Evolutionary conservation across 441 rosid genomes (phyloP), one percentile per base, ranked within the genome.

Genomic region (Gossypium lobatum): DNA sequence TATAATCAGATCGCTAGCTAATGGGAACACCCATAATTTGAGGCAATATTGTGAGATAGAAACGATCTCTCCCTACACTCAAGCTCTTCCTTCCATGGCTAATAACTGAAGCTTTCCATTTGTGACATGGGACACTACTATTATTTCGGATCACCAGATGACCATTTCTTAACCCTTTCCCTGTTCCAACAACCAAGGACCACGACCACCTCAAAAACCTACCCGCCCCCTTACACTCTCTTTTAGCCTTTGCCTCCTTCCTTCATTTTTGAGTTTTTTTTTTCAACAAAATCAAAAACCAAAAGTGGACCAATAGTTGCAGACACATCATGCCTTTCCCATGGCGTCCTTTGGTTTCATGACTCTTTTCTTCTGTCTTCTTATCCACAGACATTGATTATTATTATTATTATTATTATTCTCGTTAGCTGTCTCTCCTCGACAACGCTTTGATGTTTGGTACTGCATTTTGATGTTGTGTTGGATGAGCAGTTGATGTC

Each of bases 111-210:
- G 11, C 6, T 28, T 11, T 28, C 21, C 17, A 20, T 26, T 13
- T 60, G 64, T 60, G 16, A 60, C 53, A 73, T 83, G 18, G 17
- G 25, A 13, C 4, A 28, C 11, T n/a, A 9, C 8, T 9, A 31
- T 60, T 11, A 77, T 79, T 80, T 80, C 88, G 95, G 91, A 87
- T 85, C 95, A 83, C 90, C 93, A 67, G 86, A 87, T 73, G 86
- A 87, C 87, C 72, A 17, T 76, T 80, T 87, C 89, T 72, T 48
- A 66, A 64, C 71, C 70, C 13, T 7, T 21, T 10, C 8, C 5
- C 11, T 9, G 31, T 57, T 20, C 21, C 62, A 20, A 20, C 58
- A 53, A 21, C 62, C 31, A 21, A 57, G 11, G 62, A 20, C 53
- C 67, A 11, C 18, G 68, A 64, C 26, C 16, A 39, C 46, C 23